phyloP scores from a whole-genome alignment of 495 filamentous ascomycete species.

The Penicillium coffeae region DNA sequence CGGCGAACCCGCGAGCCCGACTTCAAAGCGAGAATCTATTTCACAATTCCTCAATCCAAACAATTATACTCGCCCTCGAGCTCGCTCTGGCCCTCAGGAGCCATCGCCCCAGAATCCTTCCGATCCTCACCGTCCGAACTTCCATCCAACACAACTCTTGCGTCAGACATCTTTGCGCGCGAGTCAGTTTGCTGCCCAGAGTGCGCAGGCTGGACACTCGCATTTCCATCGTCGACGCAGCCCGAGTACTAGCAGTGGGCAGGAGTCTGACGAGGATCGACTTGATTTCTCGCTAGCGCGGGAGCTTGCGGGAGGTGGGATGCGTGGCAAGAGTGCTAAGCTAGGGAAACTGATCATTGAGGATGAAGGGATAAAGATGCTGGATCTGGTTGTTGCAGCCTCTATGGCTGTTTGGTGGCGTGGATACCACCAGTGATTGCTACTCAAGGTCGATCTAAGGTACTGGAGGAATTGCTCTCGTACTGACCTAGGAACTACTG shows the following conservation, averaged over 20 bases:
- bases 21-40: conserved; percentile 31
- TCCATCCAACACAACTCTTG: conserved; percentile 10
- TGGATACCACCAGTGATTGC: conserved; percentile 63
- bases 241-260: conserved; percentile 29
- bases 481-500: too few relatives aligned
- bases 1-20: conserved; percentile 4
- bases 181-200: conserved; percentile 20
- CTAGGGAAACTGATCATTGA: conserved; percentile 60
- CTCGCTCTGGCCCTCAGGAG: conserved; percentile 20
- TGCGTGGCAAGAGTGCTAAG: conserved; percentile 81
- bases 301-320: conserved; percentile 77
- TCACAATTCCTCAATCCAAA: conserved; percentile 36
- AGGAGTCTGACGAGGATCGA: conserved; percentile 34
- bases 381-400: conserved; percentile 86
- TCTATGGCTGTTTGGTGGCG: conserved; percentile 94
- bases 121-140: conserved; percentile 1
- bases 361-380: conserved; percentile 90
- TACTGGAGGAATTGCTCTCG: too few relatives aligned
- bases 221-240: conserved; percentile 10
- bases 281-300: conserved; percentile 71
- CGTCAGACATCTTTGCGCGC: conserved; percentile 20
- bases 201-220: conserved; percentile 7
- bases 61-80: conserved; percentile 26
- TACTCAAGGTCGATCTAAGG: too few relatives aligned
- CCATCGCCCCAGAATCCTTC: neutral